Evolutionary conservation across 208 protist genomes (phyloP).

Genomic region (Trypanosomatidae sp.): DNA sequence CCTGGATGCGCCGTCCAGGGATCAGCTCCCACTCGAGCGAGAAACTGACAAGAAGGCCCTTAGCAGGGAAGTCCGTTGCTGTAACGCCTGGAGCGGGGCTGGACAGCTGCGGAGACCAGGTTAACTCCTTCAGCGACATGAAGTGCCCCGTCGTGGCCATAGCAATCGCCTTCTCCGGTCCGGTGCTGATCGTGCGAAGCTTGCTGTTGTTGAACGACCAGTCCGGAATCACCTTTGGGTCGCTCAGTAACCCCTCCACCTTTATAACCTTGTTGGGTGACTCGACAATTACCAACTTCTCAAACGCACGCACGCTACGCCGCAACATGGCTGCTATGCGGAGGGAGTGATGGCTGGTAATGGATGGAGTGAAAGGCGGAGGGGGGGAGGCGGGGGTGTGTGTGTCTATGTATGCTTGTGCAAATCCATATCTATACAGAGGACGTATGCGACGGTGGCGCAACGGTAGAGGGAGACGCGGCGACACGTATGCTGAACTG

Average conservation of each 20-base stretch:
- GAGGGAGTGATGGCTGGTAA: background rate
- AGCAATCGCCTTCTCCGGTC: conserved; percentile 71
- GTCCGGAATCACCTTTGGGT: conserved; percentile 79
- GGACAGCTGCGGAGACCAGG: conserved; percentile 49
- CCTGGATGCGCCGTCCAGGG: conserved; percentile 74
- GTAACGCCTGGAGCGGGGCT: background rate
- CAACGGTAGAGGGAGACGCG: background rate
- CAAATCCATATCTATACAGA: background rate
- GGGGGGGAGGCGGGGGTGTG: background rate
- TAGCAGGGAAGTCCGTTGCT: conserved; percentile 46
- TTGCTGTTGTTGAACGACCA: conserved; percentile 69
- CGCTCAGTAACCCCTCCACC: conserved; percentile 81
- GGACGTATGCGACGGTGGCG: background rate
- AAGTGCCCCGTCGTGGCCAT: conserved; percentile 91
- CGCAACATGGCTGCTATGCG: conserved; percentile 37
- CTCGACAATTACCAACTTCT: conserved; percentile 92
- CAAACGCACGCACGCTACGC: conserved; percentile 44
- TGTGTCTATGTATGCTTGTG: background rate
- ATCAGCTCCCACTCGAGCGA: conserved; percentile 79
- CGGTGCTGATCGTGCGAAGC: conserved; percentile 45
- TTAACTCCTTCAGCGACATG: conserved; percentile 80
- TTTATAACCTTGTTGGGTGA: conserved; percentile 93
- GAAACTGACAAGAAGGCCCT: conserved; percentile 64
- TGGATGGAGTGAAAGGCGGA: background rate
- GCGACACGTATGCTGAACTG: background rate